phyloP scores from a whole-genome alignment of 768 basidiomycete species.

The Cyclocybe cylindracea region DNA sequence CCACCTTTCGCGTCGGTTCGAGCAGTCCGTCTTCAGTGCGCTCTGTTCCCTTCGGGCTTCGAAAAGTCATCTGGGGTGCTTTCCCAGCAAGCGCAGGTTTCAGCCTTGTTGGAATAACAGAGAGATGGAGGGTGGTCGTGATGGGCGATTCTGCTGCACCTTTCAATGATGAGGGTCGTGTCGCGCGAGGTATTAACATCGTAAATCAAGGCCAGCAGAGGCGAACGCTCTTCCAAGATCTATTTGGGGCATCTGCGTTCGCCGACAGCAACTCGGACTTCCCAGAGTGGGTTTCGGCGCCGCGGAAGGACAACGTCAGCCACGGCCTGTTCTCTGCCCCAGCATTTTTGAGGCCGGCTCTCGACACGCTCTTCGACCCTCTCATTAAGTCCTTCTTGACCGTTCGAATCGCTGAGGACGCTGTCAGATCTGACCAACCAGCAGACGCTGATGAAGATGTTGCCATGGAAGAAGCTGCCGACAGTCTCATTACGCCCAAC shows the following conservation, averaged over 20 bases:
- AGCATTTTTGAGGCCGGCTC: slow-evolving; percentile 75
- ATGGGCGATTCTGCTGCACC: slow-evolving; percentile 60
- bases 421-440: slow-evolving; percentile 3
- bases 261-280: slow-evolving; percentile 32
- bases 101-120: slow-evolving; percentile 70
- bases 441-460: slow-evolving; percentile 38
- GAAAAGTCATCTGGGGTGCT: slow-evolving; percentile 42
- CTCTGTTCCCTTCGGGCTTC: slow-evolving; percentile 64
- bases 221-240: slow-evolving; percentile 83
- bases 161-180: slow-evolving; percentile 36
- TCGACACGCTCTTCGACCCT: slow-evolving; percentile 70
- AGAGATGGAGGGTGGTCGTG: slow-evolving; percentile 62
- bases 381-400: slow-evolving; percentile 39
- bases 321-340: slow-evolving; percentile 63
- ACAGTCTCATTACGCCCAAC: slow-evolving; percentile 8
- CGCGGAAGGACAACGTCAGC: slow-evolving; percentile 18
- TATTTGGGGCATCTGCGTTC: slow-evolving; percentile 83
- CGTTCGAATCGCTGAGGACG: slow-evolving; percentile 16
- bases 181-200: slow-evolving; percentile 17
- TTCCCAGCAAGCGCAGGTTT: slow-evolving; percentile 37
- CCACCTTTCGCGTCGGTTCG: slow-evolving; percentile 50
- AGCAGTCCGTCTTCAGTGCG: slow-evolving; percentile 42
- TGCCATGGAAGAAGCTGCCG: slow-evolving; percentile 43
- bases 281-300: slow-evolving; percentile 1
- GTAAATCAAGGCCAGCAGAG: slow-evolving; percentile 22